Percentiles rank a stretch among this genome's conserved stretches.
Conservation (phyloP, 305 asterid genomes). For the Fraxinus angustifolia region DNA sequence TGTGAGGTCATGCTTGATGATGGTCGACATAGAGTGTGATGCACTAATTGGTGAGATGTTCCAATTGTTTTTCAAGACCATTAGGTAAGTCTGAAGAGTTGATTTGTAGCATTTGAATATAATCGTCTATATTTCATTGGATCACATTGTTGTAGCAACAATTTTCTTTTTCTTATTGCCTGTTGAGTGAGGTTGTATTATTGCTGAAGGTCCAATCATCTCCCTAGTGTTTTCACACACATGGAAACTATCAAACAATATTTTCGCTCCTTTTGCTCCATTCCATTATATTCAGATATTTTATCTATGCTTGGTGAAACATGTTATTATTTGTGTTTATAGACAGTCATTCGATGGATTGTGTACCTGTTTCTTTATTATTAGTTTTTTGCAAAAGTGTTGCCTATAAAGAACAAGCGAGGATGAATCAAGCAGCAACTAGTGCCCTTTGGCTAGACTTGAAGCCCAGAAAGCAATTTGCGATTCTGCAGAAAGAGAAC, state of each 20-base stretch:
- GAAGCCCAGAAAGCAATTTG: too few relatives aligned
- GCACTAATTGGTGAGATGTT: conserved; percentile 45
- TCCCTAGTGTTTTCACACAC: conserved; percentile 38
- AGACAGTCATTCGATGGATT: too few relatives aligned
- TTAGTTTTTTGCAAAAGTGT: too few relatives aligned
- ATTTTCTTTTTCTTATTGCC: conserved; percentile 10
- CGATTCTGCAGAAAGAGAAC: too few relatives aligned
- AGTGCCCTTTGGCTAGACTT: too few relatives aligned
- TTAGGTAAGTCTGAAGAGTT: conserved; percentile 34
- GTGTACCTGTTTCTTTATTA: too few relatives aligned
- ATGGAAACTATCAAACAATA: conserved; percentile 74
- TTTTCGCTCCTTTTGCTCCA: too few relatives aligned
- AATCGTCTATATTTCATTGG: neutral
- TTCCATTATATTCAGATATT: too few relatives aligned
- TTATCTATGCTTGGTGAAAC: too few relatives aligned
- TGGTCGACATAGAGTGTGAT: conserved; percentile 43
- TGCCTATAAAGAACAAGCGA: too few relatives aligned
- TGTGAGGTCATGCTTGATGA: conserved; percentile 42
- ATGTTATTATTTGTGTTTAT: too few relatives aligned
- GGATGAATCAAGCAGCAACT: too few relatives aligned
- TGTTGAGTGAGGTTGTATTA: conserved; percentile 4
- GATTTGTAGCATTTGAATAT: neutral
- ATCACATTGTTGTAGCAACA: conserved; percentile 2
- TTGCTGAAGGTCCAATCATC: conserved; percentile 52
- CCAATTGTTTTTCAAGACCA: conserved; percentile 32